Evolutionary conservation across 2,329 filamentous ascomycete genomes (phyloP), one percentile per base, ranked within the genome.

Genomic region (Blastomyces gilchristii): DNA sequence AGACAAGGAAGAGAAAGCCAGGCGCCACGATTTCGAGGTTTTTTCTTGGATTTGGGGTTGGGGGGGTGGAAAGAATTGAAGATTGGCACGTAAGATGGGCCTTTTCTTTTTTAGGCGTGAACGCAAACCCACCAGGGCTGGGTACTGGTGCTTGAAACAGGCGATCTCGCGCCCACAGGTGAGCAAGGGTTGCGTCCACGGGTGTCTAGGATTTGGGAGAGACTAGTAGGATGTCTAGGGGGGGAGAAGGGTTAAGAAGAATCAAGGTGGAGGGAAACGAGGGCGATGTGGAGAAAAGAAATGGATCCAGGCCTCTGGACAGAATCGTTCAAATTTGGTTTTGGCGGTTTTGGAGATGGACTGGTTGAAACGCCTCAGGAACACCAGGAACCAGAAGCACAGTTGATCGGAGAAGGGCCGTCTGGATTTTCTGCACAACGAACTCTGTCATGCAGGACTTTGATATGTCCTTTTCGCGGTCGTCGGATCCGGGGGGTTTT

Each of bases 71-170:
- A 34, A n/a, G 25, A 28, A 59, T 58, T 58, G 39, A 58, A 58
- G 56, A 58, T 58, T 58, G 56, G 56, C 52, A 54, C 28, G 14
- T 4, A 31, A 37, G 52, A 54, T 37, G 31, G 49, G 14, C 56
- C 56, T 39, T 43, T 58, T 14, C n/a, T 22, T 22, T 22, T 22
- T 22, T 39, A 18, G 56, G 56, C 37, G 56, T 58, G 43, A 58
- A 37, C 16, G 2, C 39, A 28, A 58, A 58, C 56, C 56, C 56
- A 49, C 43, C 22, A 47, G 25, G 57, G n/a, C 14, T 57, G 16
- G 41, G 18, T 43, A 43, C 37, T 11, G n/a, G 43, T 41, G n/a
- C 37, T 57, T 39, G 54, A n/a, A 43, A 8, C 25, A 49, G 57
- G 57, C 57, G 57, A 59, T 59, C 57, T 28, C 43, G 57, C 49